Evolutionary conservation across 2,329 filamentous ascomycete genomes (phyloP).

Genomic region (Hymenoscyphus fraxineus): DNA sequence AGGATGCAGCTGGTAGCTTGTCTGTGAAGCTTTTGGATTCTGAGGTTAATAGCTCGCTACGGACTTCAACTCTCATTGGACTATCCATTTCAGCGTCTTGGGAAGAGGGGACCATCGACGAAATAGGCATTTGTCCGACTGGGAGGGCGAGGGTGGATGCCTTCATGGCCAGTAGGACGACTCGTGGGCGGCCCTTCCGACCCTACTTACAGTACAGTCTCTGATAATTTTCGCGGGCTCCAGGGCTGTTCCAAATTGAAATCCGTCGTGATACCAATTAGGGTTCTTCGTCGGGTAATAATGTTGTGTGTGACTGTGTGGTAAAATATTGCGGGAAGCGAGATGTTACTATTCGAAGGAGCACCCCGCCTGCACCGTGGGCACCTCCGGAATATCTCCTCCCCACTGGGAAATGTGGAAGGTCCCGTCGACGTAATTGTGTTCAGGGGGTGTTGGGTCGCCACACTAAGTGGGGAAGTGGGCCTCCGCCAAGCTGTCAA

Average conservation of each 20-base stretch:
- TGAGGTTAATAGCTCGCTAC: not conserved
- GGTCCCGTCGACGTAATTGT: not conserved
- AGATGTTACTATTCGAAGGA: not conserved
- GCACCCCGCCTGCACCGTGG: not conserved
- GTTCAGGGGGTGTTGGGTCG: too few species aligned
- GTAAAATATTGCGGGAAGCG: not conserved
- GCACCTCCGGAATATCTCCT: not conserved
- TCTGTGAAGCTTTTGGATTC: not conserved
- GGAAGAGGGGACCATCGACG: not conserved
- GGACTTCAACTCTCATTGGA: not conserved
- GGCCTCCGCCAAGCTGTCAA: not conserved
- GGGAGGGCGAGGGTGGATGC: not conserved
- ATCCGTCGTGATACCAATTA: not conserved
- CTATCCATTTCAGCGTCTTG: not conserved
- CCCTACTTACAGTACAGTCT: not conserved
- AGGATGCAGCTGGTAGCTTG: not conserved
- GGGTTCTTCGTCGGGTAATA: not conserved
- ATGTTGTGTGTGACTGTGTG: not conserved
- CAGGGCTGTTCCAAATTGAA: not conserved
- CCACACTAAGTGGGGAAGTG: not conserved
- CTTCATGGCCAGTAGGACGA: not conserved
- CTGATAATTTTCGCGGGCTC: too few species aligned
- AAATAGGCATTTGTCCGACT: not conserved
- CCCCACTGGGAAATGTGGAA: not conserved
- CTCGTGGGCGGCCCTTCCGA: not conserved